Conservation (phyloP, 1,284 basidiomycete species). For the Trametes pubescens region DNA sequence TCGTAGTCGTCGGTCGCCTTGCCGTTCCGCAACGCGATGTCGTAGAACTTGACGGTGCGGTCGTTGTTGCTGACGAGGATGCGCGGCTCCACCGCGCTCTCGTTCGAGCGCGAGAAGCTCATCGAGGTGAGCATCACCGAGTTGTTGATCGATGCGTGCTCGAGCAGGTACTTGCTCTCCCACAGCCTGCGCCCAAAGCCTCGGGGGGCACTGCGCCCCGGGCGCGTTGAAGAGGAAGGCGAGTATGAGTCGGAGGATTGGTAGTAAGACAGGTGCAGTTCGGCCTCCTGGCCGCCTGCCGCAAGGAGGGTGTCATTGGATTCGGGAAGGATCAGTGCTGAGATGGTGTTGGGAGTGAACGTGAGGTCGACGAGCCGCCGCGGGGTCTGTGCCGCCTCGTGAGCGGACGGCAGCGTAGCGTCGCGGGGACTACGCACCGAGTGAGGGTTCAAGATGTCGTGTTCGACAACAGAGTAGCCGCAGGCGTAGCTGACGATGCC, state of each 20-base stretch:
- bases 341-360: slow-evolving; percentile 76
- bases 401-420: slow-evolving; percentile 3
- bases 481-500: slow-evolving; percentile 77
- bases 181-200: slow-evolving; percentile 51
- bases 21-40: slow-evolving; percentile 59
- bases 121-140: slow-evolving; percentile 76
- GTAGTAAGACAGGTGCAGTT: slow-evolving; percentile 76
- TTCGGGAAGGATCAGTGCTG: slow-evolving; percentile 64
- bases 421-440: slow-evolving; percentile 51
- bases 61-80: slow-evolving; percentile 88
- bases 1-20: slow-evolving; percentile 42
- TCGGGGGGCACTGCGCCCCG: slow-evolving; percentile 31
- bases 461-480: slow-evolving; percentile 66
- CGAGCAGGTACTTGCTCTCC: slow-evolving; percentile 63
- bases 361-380: slow-evolving; percentile 60
- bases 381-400: slow-evolving; percentile 48
- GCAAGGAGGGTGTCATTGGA: slow-evolving; percentile 73
- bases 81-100: slow-evolving; percentile 73
- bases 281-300: slow-evolving; percentile 83
- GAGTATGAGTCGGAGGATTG: slow-evolving; percentile 39
- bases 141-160: slow-evolving; percentile 83
- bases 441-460: slow-evolving; percentile 61
- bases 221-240: slow-evolving; percentile 34
- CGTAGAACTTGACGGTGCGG: slow-evolving; percentile 77
- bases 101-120: slow-evolving; percentile 61